Conservation (phyloP, 208 protist genomes). For the Vickermania spadyakhi region DNA sequence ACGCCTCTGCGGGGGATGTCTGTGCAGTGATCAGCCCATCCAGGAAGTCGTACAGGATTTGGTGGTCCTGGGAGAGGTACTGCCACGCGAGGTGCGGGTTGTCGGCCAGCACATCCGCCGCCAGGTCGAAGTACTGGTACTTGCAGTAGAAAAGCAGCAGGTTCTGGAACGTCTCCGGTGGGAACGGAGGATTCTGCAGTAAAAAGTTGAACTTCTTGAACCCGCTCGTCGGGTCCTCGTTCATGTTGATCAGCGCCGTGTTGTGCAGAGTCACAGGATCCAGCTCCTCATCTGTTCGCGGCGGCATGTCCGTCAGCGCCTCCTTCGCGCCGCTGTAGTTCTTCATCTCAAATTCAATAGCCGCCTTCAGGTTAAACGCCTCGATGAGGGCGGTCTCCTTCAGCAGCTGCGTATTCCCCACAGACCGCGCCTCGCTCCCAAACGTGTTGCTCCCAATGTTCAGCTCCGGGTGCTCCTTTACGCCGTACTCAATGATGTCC, state of each 20-base stretch:
- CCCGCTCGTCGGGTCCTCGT: constrained; percentile 87
- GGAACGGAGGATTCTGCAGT: constrained; percentile 92
- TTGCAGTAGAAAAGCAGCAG: constrained; percentile 96
- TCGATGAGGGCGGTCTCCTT: constrained; percentile 95
- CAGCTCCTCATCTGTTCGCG: constrained; percentile 92
- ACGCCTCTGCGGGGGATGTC: constrained; percentile 93
- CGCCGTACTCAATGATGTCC: constrained; percentile 94
- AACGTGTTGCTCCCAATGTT: constrained; percentile 90
- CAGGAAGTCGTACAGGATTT: constrained; percentile 93
- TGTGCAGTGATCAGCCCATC: constrained; percentile 93
- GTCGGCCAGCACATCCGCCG: constrained; percentile 93
- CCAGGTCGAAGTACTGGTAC: constrained; percentile 94
- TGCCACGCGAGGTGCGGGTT: constrained; percentile 93
- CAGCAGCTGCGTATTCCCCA: constrained; percentile 93
- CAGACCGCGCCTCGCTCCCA: constrained; percentile 89
- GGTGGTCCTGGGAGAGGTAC: constrained; percentile 87
- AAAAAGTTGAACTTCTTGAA: constrained; percentile 97
- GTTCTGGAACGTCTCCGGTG: constrained; percentile 96
- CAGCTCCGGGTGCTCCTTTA: constrained; percentile 93
- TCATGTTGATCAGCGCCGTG: constrained; percentile 96
- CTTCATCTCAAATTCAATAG: constrained; percentile 95
- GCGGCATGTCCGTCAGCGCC: constrained; percentile 95
- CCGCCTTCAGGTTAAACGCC: constrained; percentile 96
- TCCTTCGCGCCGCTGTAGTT: constrained; percentile 89
- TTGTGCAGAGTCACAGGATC: constrained; percentile 97